phyloP scores from a whole-genome alignment of 192 early-diverging fungal genomes.

The Coemansia sp. region DNA sequence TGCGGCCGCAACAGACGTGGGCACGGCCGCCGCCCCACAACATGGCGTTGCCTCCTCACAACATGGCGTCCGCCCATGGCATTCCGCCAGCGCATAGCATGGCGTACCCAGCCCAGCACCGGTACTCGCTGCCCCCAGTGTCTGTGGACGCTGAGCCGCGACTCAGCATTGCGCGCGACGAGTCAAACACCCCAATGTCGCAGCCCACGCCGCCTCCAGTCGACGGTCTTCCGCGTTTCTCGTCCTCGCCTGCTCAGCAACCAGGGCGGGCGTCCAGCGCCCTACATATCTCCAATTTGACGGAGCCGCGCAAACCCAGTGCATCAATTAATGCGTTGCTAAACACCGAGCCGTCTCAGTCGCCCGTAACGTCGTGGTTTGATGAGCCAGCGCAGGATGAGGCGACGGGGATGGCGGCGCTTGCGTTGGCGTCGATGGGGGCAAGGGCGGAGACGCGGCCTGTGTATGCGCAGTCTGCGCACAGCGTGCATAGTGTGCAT shows the following conservation, averaged over 20 bases:
- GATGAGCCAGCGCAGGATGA: constrained; percentile 25
- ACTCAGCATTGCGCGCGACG: constrained; percentile 7
- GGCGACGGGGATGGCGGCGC: constrained; percentile 43
- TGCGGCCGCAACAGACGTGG: neutral
- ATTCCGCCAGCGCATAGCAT: neutral
- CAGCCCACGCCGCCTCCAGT: constrained; percentile 50
- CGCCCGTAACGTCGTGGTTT: constrained; percentile 18
- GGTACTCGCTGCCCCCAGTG: constrained; percentile 3
- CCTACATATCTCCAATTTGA: constrained; percentile 28
- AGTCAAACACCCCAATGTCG: constrained; percentile 26
- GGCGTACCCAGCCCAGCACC: neutral
- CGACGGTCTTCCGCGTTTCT: constrained; percentile 38
- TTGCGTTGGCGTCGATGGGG: constrained; percentile 49
- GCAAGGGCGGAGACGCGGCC: neutral
- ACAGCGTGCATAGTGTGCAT: neutral
- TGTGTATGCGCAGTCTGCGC: constrained; percentile 5
- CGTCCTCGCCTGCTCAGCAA: constrained; percentile 25
- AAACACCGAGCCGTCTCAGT: constrained; percentile 24
- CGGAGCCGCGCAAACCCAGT: constrained; percentile 25
- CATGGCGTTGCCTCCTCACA: neutral
- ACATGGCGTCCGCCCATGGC: neutral
- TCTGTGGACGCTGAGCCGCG: neutral
- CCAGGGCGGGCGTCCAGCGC: neutral
- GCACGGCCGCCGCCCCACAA: neutral
- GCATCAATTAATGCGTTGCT: constrained; percentile 44